Evolutionary conservation across 306 rosid species (phyloP).

Genomic region (Trichosanthes cucumerina): DNA sequence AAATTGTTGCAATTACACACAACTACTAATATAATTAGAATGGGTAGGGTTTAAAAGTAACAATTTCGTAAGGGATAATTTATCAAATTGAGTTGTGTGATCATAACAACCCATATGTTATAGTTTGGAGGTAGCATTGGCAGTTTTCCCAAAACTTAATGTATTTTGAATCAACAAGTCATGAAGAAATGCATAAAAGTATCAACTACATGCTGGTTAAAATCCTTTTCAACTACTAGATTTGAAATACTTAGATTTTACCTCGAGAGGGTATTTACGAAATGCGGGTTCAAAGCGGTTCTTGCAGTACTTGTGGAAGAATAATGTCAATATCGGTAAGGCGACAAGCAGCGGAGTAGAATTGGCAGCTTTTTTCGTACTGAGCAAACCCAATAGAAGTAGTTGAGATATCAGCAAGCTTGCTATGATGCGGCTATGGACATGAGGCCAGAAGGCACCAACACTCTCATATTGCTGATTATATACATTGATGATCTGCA

Average conservation of each 20-base stretch:
- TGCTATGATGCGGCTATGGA: slow-evolving; percentile 87
- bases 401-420: slow-evolving; percentile 87
- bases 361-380: slow-evolving; percentile 91
- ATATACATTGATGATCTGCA: slow-evolving; percentile 92
- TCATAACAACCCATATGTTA: not conserved
- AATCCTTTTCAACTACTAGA: not conserved
- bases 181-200: not conserved
- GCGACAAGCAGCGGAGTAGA: slow-evolving; percentile 79
- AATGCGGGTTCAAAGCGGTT: slow-evolving; percentile 86
- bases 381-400: slow-evolving; percentile 81
- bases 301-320: slow-evolving; percentile 85
- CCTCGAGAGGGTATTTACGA: slow-evolving; percentile 85
- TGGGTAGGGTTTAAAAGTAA: not conserved
- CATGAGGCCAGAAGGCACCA: slow-evolving; percentile 97
- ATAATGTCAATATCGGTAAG: slow-evolving; percentile 62
- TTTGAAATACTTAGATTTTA: slow-evolving; percentile 17
- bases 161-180: not conserved
- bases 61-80: not conserved
- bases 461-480: slow-evolving; percentile 87
- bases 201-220: not conserved
- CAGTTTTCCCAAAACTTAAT: not conserved
- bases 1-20: not conserved
- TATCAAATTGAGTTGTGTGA: not conserved
- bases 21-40: not conserved
- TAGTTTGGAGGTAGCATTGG: not conserved